Base-by-base conservation (phyloP, 2,329 filamentous ascomycete species). In the Thelonectria rubi region DNA sequence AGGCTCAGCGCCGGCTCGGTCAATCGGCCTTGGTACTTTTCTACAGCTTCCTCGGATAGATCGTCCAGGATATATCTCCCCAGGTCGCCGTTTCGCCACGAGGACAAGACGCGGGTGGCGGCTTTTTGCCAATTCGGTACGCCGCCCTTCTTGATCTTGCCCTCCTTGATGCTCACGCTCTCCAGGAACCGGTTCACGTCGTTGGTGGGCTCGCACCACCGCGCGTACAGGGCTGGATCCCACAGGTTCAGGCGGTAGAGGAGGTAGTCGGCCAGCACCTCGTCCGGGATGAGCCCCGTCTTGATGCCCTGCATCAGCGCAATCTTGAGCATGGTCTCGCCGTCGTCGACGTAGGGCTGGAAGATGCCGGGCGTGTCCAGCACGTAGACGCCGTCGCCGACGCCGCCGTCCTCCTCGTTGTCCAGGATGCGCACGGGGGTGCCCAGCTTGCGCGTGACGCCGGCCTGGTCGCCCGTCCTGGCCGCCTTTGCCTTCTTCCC, bases 341-440 rank as follows among this genome's bases (percentile, higher is more conserved):
- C 85, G 72, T 96, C 87, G 0, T 90, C 86, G 26, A 98, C 91
- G 75, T 97, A 97, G 0, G 95, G 95, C 61, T 97, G 87, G 76
- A 98, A 99, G 9, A 99, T 94, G 49, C 95, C 95, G 0, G 95
- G 95, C 0, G 94, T 97, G 77, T 99, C 95, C 49, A 97, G 81
- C 45, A 98, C 80, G 75, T 95, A 97, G 5, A 97, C 89, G 45
- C 89, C 90, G 46, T 85, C 81, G 21, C 81, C 82, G 20, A 81
- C 71, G 3, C 72, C 77, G 17, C 76, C 80, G 63, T 69, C 78
- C 65, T 78, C 83, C 79, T 70, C 72, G 1, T 74, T 58, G 20
- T 74, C 69, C 56, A 86, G 72, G 65, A 99, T 90, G 72, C 95
- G 94, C 26, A 99, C 93, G 0, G 91, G 88, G 5, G 87, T 91